phyloP scores from a whole-genome alignment of 177 flowering plant species.

The Vitis hybrid region DNA sequence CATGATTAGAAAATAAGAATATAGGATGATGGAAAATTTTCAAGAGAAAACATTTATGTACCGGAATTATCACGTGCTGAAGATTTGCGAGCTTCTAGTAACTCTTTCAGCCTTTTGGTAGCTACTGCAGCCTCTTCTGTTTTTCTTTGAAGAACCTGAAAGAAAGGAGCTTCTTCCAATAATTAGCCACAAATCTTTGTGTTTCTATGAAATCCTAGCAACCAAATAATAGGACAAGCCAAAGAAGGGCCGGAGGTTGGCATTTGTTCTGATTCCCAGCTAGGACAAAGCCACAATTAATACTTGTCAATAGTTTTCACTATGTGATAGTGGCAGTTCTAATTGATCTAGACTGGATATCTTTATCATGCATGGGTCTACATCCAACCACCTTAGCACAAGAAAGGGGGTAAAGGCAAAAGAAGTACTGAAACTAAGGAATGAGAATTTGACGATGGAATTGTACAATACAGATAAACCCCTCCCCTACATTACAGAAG shows the following conservation, averaged over 20 bases:
- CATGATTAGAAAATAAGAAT: background rate
- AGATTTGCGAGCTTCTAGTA: slow-evolving; percentile 95
- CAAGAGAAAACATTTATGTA: slow-evolving; percentile 16
- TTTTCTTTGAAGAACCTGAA: slow-evolving; percentile 96
- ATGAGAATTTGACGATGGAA: too few species aligned
- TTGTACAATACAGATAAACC: too few species aligned
- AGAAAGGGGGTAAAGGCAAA: background rate
- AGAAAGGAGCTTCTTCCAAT: slow-evolving; percentile 8
- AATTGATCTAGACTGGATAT: background rate
- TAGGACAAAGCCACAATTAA: background rate
- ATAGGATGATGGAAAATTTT: background rate
- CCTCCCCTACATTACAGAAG: too few species aligned
- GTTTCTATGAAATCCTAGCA: slow-evolving; percentile 1
- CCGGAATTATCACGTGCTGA: slow-evolving; percentile 81
- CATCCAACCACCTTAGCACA: background rate
- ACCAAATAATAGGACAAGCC: background rate
- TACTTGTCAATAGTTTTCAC: background rate
- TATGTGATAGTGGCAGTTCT: background rate
- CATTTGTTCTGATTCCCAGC: background rate
- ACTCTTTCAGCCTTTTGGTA: slow-evolving; percentile 92
- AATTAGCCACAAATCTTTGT: background rate
- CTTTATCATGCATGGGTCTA: background rate
- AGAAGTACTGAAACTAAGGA: background rate
- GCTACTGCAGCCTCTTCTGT: slow-evolving; percentile 99
- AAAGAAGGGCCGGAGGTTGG: background rate